Evolutionary conservation across 2,329 filamentous ascomycete genomes (phyloP), one percentile per base, ranked within the genome.

Genomic region (Endothia cerciana): DNA sequence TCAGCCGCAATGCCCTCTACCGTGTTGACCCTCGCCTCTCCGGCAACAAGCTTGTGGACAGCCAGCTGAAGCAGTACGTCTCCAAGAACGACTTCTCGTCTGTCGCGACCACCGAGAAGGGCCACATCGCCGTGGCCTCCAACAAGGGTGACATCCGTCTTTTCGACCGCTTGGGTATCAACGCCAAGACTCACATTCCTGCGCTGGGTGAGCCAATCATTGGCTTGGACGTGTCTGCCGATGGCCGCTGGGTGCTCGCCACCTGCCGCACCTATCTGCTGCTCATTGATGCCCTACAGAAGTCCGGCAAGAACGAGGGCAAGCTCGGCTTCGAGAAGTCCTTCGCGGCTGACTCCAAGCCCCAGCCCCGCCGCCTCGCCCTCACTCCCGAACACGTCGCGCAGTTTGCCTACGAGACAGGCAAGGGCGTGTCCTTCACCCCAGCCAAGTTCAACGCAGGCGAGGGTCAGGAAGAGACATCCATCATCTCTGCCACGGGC

Each of bases 71-170:
- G 83, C 94, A 98, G 77, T 99, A 99, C 75, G 88, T 85, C 15
- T 96, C 93, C 73, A 98, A 98, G 86, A 98, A 98, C 74, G 94
- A 97, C 73, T 99, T 99, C 79, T 97, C 94, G 0, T 91, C 94
- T 17, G 86, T 96, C 36, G 93, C 95, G 5, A 98, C 95, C 0
- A 99, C 95, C 0, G 93, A 97, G 74, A 94, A 98, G 80, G 95
- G 95, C 13, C 96, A 97, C 75, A 93, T 99, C 70, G 95, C 95
- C 4, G 94, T 99, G 8, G 94, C 95, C 0, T 97, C 93, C 62
- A 97, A 97, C 81, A 99, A 99, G 82, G 95, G 95, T 72, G 95
- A 99, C 72, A 87, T 99, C 69, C 92, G 95, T 63, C 88, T 99
- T 72, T 99, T 99, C 73, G 95, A 99, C 76, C 91, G 94, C 22